phyloP scores from a whole-genome alignment of 2,329 filamentous ascomycete species.

The Achaetomium macrosporum region DNA sequence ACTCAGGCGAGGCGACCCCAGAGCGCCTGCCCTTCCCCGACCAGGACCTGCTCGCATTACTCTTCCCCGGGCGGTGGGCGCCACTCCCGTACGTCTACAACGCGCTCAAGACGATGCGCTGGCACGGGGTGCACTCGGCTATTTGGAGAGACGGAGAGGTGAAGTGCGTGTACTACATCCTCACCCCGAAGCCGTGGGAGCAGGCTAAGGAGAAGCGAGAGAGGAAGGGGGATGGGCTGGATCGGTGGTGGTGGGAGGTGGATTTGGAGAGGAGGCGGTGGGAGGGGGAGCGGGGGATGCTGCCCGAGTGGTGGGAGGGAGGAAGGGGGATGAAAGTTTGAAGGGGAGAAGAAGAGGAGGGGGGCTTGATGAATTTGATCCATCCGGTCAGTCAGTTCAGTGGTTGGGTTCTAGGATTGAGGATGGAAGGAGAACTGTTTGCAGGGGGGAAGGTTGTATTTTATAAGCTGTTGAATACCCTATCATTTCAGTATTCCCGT shows the following conservation, averaged over 20 bases:
- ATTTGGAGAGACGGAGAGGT: slow-evolving; percentile 55
- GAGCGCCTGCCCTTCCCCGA: slow-evolving; percentile 51
- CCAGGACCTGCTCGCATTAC: slow-evolving; percentile 51
- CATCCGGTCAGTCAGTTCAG: no score
- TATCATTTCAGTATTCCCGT: no score
- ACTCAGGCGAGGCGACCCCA: slow-evolving; percentile 32
- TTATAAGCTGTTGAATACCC: no score
- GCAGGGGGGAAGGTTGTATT: no score
- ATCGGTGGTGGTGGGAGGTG: slow-evolving; percentile 51
- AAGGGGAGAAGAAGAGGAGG: no score
- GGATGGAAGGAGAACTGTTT: no score
- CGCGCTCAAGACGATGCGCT: slow-evolving; percentile 55
- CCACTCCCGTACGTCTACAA: slow-evolving; percentile 57
- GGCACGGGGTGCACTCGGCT: slow-evolving; percentile 44
- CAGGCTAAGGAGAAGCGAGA: slow-evolving; percentile 41
- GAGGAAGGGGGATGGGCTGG: slow-evolving; percentile 38
- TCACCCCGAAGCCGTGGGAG: slow-evolving; percentile 58
- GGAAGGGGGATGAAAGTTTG: no score
- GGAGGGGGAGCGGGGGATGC: slow-evolving; percentile 38
- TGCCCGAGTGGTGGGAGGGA: no score
- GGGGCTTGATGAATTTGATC: no score
- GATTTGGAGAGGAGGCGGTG: slow-evolving; percentile 40
- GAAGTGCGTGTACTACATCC: slow-evolving; percentile 57
- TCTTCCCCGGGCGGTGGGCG: slow-evolving; percentile 52
- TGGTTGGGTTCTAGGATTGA: no score